phyloP scores from a whole-genome alignment of 2,329 filamentous ascomycete genomes.

The Clonostachys chloroleuca region DNA sequence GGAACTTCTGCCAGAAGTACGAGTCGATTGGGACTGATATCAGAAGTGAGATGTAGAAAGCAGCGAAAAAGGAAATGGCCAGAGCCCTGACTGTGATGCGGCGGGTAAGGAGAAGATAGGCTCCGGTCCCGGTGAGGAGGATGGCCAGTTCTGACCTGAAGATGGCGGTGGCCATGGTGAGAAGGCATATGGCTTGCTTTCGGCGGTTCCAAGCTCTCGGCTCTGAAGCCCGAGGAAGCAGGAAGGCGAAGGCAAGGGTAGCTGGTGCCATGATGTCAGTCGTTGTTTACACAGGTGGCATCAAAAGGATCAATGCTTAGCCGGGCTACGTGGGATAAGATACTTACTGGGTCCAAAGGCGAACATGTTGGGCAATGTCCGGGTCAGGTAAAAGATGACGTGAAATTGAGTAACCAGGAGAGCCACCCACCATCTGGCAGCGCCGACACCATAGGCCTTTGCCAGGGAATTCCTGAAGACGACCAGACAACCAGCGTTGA shows the following conservation, averaged over 20 bases:
- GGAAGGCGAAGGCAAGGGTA: constrained; percentile 56
- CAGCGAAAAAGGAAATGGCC: constrained; percentile 60
- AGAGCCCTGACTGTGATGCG: constrained; percentile 52
- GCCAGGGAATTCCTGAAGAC: constrained; percentile 61
- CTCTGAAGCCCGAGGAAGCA: constrained; percentile 27
- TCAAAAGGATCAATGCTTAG: not conserved
- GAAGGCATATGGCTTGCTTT: constrained; percentile 63
- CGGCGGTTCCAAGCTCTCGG: constrained; percentile 34
- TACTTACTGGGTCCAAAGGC: constrained; percentile 78
- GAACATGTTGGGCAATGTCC: constrained; percentile 95
- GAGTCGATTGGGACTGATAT: constrained; percentile 77
- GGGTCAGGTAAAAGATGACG: constrained; percentile 84
- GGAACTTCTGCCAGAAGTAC: constrained; percentile 82
- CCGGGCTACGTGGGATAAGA: not conserved
- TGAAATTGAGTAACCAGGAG: constrained; percentile 87
- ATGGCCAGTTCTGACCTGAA: constrained; percentile 90
- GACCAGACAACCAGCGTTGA: constrained; percentile 68
- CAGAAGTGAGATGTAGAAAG: constrained; percentile 61
- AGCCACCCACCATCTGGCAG: constrained; percentile 74
- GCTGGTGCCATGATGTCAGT: constrained; percentile 33
- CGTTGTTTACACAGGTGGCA: not conserved
- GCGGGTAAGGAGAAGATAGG: constrained; percentile 56
- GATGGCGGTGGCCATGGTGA: constrained; percentile 76
- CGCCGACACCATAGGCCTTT: constrained; percentile 61
- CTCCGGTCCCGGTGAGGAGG: constrained; percentile 64